phyloP scores from a whole-genome alignment of 2,329 filamentous ascomycete genomes.

The Penicillium polonicum region DNA sequence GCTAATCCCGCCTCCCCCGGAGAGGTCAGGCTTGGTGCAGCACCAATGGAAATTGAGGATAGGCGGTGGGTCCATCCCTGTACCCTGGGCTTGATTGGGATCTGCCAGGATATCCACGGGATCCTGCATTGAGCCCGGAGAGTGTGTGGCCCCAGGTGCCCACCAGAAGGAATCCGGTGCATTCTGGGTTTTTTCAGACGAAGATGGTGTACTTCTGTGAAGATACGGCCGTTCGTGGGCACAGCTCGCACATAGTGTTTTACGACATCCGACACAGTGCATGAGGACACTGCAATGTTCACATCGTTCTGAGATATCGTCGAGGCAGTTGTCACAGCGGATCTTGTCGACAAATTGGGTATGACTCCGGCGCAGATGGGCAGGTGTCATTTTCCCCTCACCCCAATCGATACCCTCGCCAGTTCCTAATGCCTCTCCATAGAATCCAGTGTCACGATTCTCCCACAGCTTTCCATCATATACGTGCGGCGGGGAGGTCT shows the following conservation, averaged over 20 bases:
- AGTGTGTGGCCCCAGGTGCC: conserved; percentile 56
- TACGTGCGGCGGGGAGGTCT: conserved; percentile 29
- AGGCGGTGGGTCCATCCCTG: conserved; percentile 38
- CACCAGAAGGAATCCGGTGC: conserved; percentile 54
- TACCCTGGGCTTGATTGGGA: conserved; percentile 23
- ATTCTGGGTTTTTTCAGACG: conserved; percentile 9
- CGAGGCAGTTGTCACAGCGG: conserved; percentile 55
- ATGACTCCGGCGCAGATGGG: conserved; percentile 56
- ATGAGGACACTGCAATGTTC: conserved; percentile 62
- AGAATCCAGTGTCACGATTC: conserved; percentile 53
- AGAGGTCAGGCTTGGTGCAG: conserved; percentile 60
- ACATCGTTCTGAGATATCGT: conserved; percentile 55
- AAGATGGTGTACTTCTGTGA: conserved; percentile 21
- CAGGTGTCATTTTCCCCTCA: conserved; percentile 55
- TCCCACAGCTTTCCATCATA: conserved; percentile 58
- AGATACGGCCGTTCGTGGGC: conserved; percentile 56
- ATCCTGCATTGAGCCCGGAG: conserved; percentile 60
- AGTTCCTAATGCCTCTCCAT: conserved; percentile 56
- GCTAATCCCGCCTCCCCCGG: conserved; percentile 59
- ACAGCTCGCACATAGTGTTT: conserved; percentile 60
- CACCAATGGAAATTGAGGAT: conserved; percentile 61
- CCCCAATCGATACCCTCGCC: conserved; percentile 44
- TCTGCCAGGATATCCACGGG: conserved; percentile 23
- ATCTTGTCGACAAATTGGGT: conserved; percentile 53
- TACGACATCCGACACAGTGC: conserved; percentile 61